Evolutionary conservation across 306 rosid genomes (phyloP), one percentile per base, ranked within the genome.

Genomic region (Quercus alba): DNA sequence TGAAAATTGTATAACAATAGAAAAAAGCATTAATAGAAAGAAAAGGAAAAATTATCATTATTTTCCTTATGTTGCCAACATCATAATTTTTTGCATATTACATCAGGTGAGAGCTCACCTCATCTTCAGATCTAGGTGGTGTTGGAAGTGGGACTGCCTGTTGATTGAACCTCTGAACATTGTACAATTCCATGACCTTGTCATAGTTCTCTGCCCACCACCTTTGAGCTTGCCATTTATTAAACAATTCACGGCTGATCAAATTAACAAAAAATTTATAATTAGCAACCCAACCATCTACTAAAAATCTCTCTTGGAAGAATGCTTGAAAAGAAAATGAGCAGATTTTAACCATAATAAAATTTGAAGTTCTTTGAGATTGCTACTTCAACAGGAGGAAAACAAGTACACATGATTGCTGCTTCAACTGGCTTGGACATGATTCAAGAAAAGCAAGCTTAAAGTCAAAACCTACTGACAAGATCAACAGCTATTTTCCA

Each of bases 131-230:
- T 81, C 85, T 85, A 28, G 99, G 94, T 8, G 98, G 99, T 46
- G 96, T 93, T 84, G 97, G 94, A 81, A 90, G 85, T 5, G 99
- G 98, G 75, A 93, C 97, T 28, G 89, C 89, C 82, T 94, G 87
- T 28, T 89, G 93, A 85, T 94, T 88, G 85, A 92, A 92, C 90
- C 90, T 89, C 73, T 94, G 98, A 83, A 94, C 98, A 85, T 94
- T 94, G 91, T 94, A 94, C 75, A 94, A 81, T 76, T 94, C 98
- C 97, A 94, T 89, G 79, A 94, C 91, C 89, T 90, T 94, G 91
- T 94, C 98, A 84, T 90, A 94, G 75, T 92, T 94, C 80, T 94
- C 98, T 5, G 91, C 81, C 98, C 98, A 94, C 98, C 98, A 94
- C 77, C 91, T 89, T 76, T 94, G 97, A 80, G 98, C 98, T 94